Evolutionary conservation across 352 stramenopile species (phyloP).

Genomic region (Elongisporangium anandrum): DNA sequence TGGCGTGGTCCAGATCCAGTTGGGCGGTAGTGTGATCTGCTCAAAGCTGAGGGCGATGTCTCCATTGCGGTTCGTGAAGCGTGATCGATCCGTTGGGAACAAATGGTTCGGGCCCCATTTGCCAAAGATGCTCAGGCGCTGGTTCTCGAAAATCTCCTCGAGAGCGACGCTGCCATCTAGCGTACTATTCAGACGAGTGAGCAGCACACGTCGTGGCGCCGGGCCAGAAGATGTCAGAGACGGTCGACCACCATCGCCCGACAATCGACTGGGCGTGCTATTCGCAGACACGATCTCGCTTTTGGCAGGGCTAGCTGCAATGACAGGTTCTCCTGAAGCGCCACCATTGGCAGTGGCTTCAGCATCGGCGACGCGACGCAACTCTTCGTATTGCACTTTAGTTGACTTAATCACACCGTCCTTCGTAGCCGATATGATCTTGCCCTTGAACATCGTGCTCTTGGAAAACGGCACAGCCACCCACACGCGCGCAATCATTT

Average conservation of each 20-base stretch:
- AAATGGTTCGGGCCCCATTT: slow-evolving; percentile 86
- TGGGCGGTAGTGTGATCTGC: slow-evolving; percentile 55
- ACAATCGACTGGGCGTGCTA: not conserved
- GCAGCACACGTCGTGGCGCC: not conserved
- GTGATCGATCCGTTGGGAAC: slow-evolving; percentile 70
- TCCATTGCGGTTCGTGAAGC: slow-evolving; percentile 80
- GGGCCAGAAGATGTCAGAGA: not conserved
- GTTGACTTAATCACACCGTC: slow-evolving; percentile 61
- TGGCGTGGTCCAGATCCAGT: slow-evolving; percentile 83
- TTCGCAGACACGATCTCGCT: not conserved
- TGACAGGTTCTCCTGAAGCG: not conserved
- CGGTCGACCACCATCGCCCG: not conserved
- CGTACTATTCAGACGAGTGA: slow-evolving; percentile 62
- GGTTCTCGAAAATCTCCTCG: slow-evolving; percentile 88
- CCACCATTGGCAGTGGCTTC: slow-evolving; percentile 1
- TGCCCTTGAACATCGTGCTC: slow-evolving; percentile 81
- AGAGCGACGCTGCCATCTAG: slow-evolving; percentile 70
- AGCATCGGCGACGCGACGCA: slow-evolving; percentile 14
- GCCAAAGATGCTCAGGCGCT: slow-evolving; percentile 83
- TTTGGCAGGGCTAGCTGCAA: not conserved
- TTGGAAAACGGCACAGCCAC: slow-evolving; percentile 77
- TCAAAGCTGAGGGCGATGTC: slow-evolving; percentile 79
- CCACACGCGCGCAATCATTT: slow-evolving; percentile 43
- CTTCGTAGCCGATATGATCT: slow-evolving; percentile 71
- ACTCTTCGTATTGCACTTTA: slow-evolving; percentile 48